Evolutionary conservation across 345 rosid species (phyloP).

Genomic region (Carallia brachiata): DNA sequence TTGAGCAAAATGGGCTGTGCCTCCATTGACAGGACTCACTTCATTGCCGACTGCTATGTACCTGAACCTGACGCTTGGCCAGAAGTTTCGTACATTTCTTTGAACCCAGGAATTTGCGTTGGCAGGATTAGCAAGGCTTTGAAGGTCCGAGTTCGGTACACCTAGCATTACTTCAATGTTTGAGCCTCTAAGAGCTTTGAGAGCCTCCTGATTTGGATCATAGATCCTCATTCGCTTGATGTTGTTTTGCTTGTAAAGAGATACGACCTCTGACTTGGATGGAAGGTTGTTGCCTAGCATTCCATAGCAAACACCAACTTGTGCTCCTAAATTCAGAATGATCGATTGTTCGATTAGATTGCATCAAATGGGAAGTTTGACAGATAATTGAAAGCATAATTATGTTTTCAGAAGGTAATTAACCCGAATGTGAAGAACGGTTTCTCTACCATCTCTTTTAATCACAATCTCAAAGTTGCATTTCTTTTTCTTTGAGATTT

Average conservation of each 20-base stretch:
- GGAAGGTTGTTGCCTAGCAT: constrained; percentile 55
- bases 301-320: constrained; percentile 47
- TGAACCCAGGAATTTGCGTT: constrained; percentile 40
- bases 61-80: constrained; percentile 32
- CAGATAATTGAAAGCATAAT: too few species aligned
- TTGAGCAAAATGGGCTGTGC: constrained; percentile 18
- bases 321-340: constrained; percentile 21
- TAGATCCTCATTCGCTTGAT: constrained; percentile 44
- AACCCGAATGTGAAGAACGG: too few species aligned
- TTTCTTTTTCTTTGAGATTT: too few species aligned
- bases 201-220: constrained; percentile 36
- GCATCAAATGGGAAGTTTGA: too few species aligned
- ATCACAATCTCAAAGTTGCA: too few species aligned
- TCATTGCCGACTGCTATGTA: constrained; percentile 52
- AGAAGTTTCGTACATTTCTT: constrained; percentile 28
- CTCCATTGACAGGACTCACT: constrained; percentile 34
- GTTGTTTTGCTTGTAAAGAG: constrained; percentile 34
- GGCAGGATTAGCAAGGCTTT: constrained; percentile 29
- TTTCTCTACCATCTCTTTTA: too few species aligned
- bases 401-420: too few species aligned
- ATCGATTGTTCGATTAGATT: too few species aligned
- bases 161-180: constrained; percentile 44
- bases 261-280: constrained; percentile 23
- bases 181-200: constrained; percentile 43
- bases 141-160: constrained; percentile 40